phyloP scores from a whole-genome alignment of 352 stramenopile species.

The Pythium vanterpoolii region DNA sequence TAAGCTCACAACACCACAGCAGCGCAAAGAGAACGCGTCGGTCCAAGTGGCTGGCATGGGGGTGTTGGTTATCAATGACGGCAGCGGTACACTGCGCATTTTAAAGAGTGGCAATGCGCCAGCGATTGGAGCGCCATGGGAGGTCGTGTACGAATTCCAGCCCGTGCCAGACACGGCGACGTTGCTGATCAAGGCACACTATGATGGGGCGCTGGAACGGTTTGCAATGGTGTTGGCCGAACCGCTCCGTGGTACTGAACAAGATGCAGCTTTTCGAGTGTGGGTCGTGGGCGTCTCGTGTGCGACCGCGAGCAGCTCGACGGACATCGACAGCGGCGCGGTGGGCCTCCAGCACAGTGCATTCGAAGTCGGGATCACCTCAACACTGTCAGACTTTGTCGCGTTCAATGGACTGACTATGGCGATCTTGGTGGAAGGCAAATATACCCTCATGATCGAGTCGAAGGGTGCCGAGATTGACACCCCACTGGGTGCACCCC shows the following conservation, averaged over 20 bases:
- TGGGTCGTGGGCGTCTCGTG: conserved; percentile 37
- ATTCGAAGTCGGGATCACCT: conserved; percentile 40
- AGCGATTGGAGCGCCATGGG: conserved; percentile 32
- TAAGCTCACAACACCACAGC: conserved; percentile 32
- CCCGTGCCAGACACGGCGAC: conserved; percentile 34
- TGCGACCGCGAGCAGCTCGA: conserved; percentile 13
- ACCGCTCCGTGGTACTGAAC: conserved; percentile 37
- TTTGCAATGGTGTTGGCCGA: conserved; percentile 50
- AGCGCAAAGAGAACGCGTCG: conserved; percentile 56
- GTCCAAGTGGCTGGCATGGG: conserved; percentile 55
- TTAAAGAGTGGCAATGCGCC: conserved; percentile 34
- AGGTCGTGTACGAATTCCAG: conserved; percentile 45
- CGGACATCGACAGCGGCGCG: conserved; percentile 34
- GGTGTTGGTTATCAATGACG: conserved; percentile 67
- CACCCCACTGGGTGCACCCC: neutral
- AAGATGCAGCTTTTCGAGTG: conserved; percentile 50
- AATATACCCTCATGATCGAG: conserved; percentile 48
- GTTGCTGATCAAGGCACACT: conserved; percentile 47
- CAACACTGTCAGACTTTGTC: conserved; percentile 50
- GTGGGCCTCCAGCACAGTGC: conserved; percentile 39
- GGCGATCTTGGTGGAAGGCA: conserved; percentile 56
- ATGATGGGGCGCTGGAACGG: conserved; percentile 34
- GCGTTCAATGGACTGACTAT: conserved; percentile 45
- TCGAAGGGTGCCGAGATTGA: neutral
- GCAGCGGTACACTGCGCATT: conserved; percentile 50